Evolutionary conservation across 1,139 yeast genomes (phyloP), one percentile per base, ranked within the genome.

Genomic region (Magnusiomyces suaveolens): DNA sequence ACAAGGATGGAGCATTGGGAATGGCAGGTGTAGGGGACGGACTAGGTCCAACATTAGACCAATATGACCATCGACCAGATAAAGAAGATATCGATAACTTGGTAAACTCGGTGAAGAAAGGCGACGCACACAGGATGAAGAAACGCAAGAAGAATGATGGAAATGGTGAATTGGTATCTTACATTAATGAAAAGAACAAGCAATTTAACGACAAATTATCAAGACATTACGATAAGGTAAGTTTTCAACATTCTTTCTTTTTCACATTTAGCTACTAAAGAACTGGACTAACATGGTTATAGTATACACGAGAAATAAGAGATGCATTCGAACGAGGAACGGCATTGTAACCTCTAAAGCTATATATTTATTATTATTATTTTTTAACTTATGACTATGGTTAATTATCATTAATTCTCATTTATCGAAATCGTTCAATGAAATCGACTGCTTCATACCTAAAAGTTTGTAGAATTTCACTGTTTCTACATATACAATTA

Each of bases 121-220:
- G 74, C 50, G 75, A 73, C 50, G 67, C 62, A 4, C 67, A 65
- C 54, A 61, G 71, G 38, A 63, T 67, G 65, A 69, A 70, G 63
- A 69, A 73, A 54, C 70, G 75, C 46, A 69, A 64, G 53, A 64
- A 65, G 41, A 63, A 63, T 3, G 72, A 63, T 20, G 75, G 71
- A 14, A 51, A 48, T n/a, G 75, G 70, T 2, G 75, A 68, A 12
- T 76, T 73, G 6, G 69, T 70, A 46, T 66, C 66, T 18, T 71
- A 69, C 51, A 70, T 88, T 65, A 87, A 85, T 65, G 90, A 84
- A 57, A 84, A 83, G 68, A 88, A 88, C 73, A 79, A 78, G 64
- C 85, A 84, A 63, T 88, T 87, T 69, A 88, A 87, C 69, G 79
- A 78, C 67, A 86, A 86, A 63, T 71, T 88, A 60, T 75, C 81